Evolutionary conservation across 495 filamentous ascomycete species (phyloP), one percentile per base, ranked within the genome.

Genomic region (Neurospora sp.): DNA sequence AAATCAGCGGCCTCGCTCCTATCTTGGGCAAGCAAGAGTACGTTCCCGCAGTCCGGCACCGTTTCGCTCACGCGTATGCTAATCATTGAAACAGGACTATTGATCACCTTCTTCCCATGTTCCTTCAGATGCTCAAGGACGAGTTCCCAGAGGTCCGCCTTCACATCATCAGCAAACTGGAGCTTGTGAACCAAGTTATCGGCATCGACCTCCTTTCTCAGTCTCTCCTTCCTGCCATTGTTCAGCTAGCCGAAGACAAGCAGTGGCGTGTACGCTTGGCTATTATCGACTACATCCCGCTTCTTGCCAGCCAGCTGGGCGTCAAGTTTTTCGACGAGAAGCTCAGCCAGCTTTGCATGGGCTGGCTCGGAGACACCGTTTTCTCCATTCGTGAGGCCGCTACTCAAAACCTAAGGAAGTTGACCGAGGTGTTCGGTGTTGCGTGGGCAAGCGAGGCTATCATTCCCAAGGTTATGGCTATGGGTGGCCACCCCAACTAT

Each of bases 281-380:
- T 68, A 99, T 99, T 78, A 99, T 99, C 79, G 94, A 98, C 87
- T 98, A 99, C 83, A 98, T 99, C 78, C 96, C 96, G 35, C 88
- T 99, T 65, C 91, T 99, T 45, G 96, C 96, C 65, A 94, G 93
- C 77, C 96, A 99, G 79, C 87, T 99, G 18, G 96, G 96, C 53
- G 96, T 98, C 71, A 90, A 96, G 78, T 99, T 99, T 87, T 99
- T 99, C 82, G 94, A 99, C 79, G 94, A 99, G 81, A 96, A 98
- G 83, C 88, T 99, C 53, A 94, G 92, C 76, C 90, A 90, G 71
- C 89, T 99, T 27, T 99, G 96, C 86, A 99, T 99, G 96, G 92
- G 92, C 73, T 99, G 96, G 96, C 88, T 99, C n/a, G 96, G 96
- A 37, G 96, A 99, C 78, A 98, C 96, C 1, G 96, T 99, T 74